Conservation (phyloP, 331 rosid species). For the Acacia pycnantha region DNA sequence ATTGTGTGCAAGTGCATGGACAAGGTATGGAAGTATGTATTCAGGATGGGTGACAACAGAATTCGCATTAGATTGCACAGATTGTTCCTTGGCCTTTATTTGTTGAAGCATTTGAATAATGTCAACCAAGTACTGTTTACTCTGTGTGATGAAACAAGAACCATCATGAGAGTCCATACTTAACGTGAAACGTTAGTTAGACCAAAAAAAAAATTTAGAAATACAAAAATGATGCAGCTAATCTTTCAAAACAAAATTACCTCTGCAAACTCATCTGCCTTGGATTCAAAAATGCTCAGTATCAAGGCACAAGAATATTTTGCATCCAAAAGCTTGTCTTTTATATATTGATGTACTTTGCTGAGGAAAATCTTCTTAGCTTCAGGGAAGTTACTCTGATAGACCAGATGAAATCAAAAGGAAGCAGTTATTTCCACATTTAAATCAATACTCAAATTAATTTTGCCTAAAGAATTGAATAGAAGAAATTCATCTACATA, state of each 20-base stretch:
- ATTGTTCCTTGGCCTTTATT: slow-evolving; percentile 65
- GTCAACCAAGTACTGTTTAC: slow-evolving; percentile 77
- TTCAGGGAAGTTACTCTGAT: slow-evolving; percentile 74
- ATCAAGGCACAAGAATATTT: slow-evolving; percentile 90
- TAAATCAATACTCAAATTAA: slow-evolving; percentile 20
- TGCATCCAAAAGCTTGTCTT: slow-evolving; percentile 87
- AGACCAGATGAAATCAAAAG: slow-evolving; percentile 40
- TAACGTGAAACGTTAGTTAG: background rate
- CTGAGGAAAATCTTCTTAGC: slow-evolving; percentile 69
- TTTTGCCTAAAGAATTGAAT: background rate
- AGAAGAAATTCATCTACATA: slow-evolving; percentile 4
- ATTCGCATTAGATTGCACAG: slow-evolving; percentile 67
- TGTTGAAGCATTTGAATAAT: slow-evolving; percentile 91
- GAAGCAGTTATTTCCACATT: slow-evolving; percentile 28
- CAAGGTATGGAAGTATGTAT: slow-evolving; percentile 74
- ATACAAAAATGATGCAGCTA: background rate
- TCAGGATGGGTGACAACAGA: slow-evolving; percentile 74
- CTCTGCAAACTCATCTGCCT: slow-evolving; percentile 71
- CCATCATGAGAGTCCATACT: slow-evolving; percentile 3
- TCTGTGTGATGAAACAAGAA: slow-evolving; percentile 54
- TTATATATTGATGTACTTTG: slow-evolving; percentile 85
- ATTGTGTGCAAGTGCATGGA: slow-evolving; percentile 87
- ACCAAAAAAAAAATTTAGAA: background rate
- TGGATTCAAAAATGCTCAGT: slow-evolving; percentile 54
- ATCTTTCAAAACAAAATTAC: slow-evolving; percentile 39